Percentiles rank a stretch among this genome's conserved stretches.
Evolutionary conservation across 2,329 filamentous ascomycete genomes (phyloP).

Genomic region (Phaeosphaeria sp.): DNA sequence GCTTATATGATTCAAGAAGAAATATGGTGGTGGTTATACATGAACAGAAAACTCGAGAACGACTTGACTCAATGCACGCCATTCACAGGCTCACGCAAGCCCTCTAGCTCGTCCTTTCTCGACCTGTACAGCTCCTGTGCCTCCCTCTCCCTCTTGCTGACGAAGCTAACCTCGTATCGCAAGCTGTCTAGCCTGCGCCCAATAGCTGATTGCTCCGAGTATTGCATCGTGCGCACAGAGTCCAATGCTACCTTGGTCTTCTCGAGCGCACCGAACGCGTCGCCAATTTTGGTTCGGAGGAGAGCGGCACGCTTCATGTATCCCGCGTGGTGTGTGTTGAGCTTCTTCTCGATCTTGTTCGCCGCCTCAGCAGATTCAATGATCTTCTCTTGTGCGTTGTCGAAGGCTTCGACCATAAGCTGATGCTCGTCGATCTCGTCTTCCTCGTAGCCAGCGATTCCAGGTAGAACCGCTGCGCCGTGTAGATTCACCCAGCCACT

Average conservation of each 20-base stretch:
- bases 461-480: constrained; percentile 66
- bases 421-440: constrained; percentile 74
- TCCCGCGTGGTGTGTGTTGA: constrained; percentile 84
- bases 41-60: neutral
- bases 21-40: constrained; percentile 1
- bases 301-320: constrained; percentile 87
- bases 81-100: constrained; percentile 54
- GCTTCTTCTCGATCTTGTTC: constrained; percentile 91
- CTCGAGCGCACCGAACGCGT: constrained; percentile 76
- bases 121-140: constrained; percentile 85
- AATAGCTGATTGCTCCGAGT: constrained; percentile 81
- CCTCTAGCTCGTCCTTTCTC: constrained; percentile 78
- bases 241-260: constrained; percentile 76
- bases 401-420: constrained; percentile 74
- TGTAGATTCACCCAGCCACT: constrained; percentile 60
- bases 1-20: neutral
- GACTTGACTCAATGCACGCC: constrained; percentile 39
- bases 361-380: constrained; percentile 77
- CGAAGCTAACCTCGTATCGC: constrained; percentile 81
- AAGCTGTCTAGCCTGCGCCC: constrained; percentile 74
- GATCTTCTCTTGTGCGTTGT: constrained; percentile 76
- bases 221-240: constrained; percentile 76
- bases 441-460: constrained; percentile 79
- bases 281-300: constrained; percentile 78
- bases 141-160: constrained; percentile 83